These are phyloP conservation scores for Hyphopichia wangnamkhiaoensis DNA, from an alignment of 1,139 yeast species.

Conservation along the genomic window DNA sequence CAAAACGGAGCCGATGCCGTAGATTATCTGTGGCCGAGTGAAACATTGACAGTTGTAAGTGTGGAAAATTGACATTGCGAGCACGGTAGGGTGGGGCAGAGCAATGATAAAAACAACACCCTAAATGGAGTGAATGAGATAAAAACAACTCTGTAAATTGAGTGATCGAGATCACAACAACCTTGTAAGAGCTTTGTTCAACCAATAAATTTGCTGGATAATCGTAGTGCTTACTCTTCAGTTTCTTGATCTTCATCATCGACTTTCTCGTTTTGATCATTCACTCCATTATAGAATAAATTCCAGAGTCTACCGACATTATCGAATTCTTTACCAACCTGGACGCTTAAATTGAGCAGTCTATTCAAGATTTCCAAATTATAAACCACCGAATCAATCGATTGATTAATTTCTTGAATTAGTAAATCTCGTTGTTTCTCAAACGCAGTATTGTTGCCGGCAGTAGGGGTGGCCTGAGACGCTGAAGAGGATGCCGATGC, in stretches of 20 bases:
- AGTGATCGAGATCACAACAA: neutral
- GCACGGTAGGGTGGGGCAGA: no score
- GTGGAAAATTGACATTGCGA: no score
- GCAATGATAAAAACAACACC: no score
- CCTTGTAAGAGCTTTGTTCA: neutral
- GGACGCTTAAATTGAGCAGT: conserved; percentile 41
- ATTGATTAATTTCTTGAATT: conserved; percentile 43
- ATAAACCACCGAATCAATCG: conserved; percentile 42
- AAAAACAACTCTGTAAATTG: no score
- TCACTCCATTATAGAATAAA: conserved; percentile 40
- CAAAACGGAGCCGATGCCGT: no score
- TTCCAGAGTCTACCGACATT: conserved; percentile 48
- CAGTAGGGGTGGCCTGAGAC: neutral
- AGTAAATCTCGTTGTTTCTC: conserved; percentile 47
- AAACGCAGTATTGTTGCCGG: conserved; percentile 24
- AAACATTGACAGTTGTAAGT: no score
- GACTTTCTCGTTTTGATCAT: conserved; percentile 20
- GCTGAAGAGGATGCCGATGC: conserved; percentile 1
- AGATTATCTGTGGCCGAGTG: no score
- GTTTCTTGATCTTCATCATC: no score
- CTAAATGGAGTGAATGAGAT: no score
- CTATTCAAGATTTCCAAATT: conserved; percentile 45
- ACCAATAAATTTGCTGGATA: no score
- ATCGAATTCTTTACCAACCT: conserved; percentile 49
- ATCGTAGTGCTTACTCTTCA: neutral